A percentile compares a stretch with the other conserved stretches of the same genome.
Evolutionary conservation across 2,329 filamentous ascomycete species (phyloP).

Genomic region (Penicillium sp.): DNA sequence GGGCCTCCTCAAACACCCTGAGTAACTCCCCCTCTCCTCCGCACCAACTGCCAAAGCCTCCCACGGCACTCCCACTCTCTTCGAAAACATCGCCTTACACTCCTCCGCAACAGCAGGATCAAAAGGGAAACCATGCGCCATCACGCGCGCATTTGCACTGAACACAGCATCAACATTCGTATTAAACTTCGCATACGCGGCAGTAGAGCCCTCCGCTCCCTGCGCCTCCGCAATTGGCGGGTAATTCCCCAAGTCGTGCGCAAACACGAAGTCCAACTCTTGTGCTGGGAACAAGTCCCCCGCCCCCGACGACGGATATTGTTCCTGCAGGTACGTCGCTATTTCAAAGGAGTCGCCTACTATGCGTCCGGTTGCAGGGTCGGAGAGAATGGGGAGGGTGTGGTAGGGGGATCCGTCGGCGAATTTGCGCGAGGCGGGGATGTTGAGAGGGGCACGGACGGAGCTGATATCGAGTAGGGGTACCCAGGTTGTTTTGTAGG

Average conservation of each 20-base stretch:
- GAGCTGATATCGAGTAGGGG: conserved; percentile 53
- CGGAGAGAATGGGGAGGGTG: conserved; percentile 52
- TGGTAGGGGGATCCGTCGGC: conserved; percentile 55
- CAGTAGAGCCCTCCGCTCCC: conserved; percentile 1
- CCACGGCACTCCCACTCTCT: conserved; percentile 50
- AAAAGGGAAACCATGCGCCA: conserved; percentile 48
- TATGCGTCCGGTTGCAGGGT: conserved; percentile 40
- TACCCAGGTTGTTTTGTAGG: conserved; percentile 56
- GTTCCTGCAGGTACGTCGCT: conserved; percentile 58
- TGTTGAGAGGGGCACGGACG: conserved; percentile 49
- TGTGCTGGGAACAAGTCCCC: conserved; percentile 52
- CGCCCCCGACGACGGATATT: conserved; percentile 47
- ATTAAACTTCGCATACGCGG: conserved; percentile 55
- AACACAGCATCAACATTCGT: conserved; percentile 56
- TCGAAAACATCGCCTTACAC: conserved; percentile 50
- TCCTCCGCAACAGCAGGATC: conserved; percentile 51
- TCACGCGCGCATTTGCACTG: conserved; percentile 47
- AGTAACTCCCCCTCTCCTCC: conserved; percentile 44
- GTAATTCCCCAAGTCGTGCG: neutral
- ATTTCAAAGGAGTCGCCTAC: conserved; percentile 68
- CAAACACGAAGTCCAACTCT: conserved; percentile 44
- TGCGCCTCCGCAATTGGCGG: neutral
- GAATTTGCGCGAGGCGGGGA: conserved; percentile 55
- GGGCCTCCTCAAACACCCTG: conserved; percentile 42
- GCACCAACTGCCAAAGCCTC: conserved; percentile 37